Evolutionary conservation across 768 basidiomycete genomes (phyloP).

Genomic region (Termitomyces sp.): DNA sequence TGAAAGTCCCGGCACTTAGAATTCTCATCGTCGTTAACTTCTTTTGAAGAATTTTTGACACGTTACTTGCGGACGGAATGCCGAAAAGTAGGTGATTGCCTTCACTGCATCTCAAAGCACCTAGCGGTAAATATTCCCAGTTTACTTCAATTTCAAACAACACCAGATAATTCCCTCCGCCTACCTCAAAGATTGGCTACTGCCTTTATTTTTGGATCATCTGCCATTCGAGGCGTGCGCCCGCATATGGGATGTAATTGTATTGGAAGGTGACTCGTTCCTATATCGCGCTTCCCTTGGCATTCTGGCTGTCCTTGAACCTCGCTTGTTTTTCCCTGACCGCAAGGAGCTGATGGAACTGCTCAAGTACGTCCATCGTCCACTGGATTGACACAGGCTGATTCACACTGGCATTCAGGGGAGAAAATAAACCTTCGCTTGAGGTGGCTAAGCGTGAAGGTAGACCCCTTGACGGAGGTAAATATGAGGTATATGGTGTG

Average conservation of each 20-base stretch:
- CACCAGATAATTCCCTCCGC: slow-evolving; percentile 82
- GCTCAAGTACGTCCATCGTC: slow-evolving; percentile 46
- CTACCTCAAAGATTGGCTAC: slow-evolving; percentile 81
- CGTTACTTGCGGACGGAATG: slow-evolving; percentile 87
- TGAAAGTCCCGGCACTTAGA: slow-evolving; percentile 21
- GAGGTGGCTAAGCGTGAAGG: slow-evolving; percentile 79
- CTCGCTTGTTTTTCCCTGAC: slow-evolving; percentile 86
- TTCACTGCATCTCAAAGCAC: not conserved
- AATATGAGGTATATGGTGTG: slow-evolving; percentile 82
- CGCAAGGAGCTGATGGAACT: slow-evolving; percentile 70
- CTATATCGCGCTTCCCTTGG: slow-evolving; percentile 81
- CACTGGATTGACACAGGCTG: not conserved
- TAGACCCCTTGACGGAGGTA: slow-evolving; percentile 55
- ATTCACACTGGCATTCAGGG: slow-evolving; percentile 34
- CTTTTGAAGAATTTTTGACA: slow-evolving; percentile 77
- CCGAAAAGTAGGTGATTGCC: slow-evolving; percentile 66
- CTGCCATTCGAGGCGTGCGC: slow-evolving; percentile 90
- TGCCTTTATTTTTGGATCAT: slow-evolving; percentile 77
- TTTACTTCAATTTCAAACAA: slow-evolving; percentile 94
- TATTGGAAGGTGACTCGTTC: slow-evolving; percentile 89
- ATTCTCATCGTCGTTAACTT: not conserved
- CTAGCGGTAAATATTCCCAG: slow-evolving; percentile 28
- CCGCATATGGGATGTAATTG: slow-evolving; percentile 80
- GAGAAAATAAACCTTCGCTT: slow-evolving; percentile 76
- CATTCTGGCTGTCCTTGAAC: slow-evolving; percentile 76